Evolutionary conservation across 306 rosid genomes (phyloP), one percentile per base, ranked within the genome.

Genomic region (Dryas drummondii): DNA sequence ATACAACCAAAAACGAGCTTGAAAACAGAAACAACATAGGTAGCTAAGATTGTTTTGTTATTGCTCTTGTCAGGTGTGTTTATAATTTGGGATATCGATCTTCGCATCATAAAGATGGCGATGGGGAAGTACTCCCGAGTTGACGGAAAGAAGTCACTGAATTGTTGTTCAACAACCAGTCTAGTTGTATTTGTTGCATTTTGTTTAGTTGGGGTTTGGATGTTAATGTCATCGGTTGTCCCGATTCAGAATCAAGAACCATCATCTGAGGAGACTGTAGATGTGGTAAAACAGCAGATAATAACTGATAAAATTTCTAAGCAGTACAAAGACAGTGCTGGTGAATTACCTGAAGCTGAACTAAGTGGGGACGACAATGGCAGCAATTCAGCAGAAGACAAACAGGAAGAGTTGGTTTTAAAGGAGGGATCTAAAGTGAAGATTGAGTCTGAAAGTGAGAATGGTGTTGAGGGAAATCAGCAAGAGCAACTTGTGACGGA

Each of bases 201-300:
- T 80, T 92, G 89, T 73, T 83, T 90, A 55, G 85, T 88, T 80
- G 96, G 89, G 27, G 72, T 92, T 66, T 92, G 97, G 97, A 80
- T 90, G 78, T 76, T 79, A 46, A 90, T 88, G 89, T 85, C 96
- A 68, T 86, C 90, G 66, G 78, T 79, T 45, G 88, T 37, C 74
- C 90, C 93, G 14, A 64, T 80, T 74, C 87, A 90, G 80, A 88
- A 77, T 84, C 74, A 86, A 72, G 86, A 51, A 61, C 40, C 82
- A 48, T 78, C 76, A 65, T 82, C 79, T 41, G 68, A 84, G 67
- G 83, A 87, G 80, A 49, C 82, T n/a, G 50, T 79, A 56, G 76
- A 74, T 70, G 86, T 78, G 80, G 84, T 75, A 27, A 84, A 83
- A 37, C 44, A 1, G 17, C 79, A 71, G 60, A 52, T 74, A 40